Conservation (phyloP, 768 basidiomycete genomes). For the Rhizopogon sp. region DNA sequence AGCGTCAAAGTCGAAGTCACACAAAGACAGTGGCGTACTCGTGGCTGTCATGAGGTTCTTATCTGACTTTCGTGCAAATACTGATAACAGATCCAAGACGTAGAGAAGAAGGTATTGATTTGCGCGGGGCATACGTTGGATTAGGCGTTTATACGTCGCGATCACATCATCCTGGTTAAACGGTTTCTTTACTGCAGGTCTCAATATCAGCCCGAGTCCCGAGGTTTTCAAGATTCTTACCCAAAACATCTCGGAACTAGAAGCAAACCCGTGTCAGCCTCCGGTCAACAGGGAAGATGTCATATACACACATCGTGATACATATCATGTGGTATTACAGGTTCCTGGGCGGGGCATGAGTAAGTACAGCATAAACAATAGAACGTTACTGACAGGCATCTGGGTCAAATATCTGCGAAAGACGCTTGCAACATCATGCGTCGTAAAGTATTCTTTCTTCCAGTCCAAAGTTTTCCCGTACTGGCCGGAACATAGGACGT, state of each 20-base stretch:
- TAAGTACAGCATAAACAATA: conserved; percentile 4
- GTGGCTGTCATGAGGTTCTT: conserved; percentile 95
- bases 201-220: conserved; percentile 1
- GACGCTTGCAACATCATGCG: conserved; percentile 96
- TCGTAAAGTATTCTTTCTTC: conserved; percentile 80
- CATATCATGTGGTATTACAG: conserved; percentile 88
- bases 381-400: conserved; percentile 74
- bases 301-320: conserved; percentile 71
- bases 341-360: conserved; percentile 54
- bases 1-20: conserved; percentile 1
- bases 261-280: conserved; percentile 8
- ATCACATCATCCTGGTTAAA: conserved; percentile 71
- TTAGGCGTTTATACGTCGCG: conserved; percentile 76
- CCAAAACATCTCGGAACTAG: conserved; percentile 76
- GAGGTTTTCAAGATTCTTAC: conserved; percentile 34
- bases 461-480: conserved; percentile 94
- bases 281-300: conserved; percentile 2
- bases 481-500: conserved; percentile 33
- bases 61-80: conserved; percentile 87
- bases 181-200: conserved; percentile 53
- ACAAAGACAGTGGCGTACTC: conserved; percentile 49
- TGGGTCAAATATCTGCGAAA: conserved; percentile 93
- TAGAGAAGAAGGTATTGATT: conserved; percentile 97
- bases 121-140: conserved; percentile 76
- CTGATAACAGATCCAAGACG: conserved; percentile 91